These are phyloP conservation scores for Chalciporus piperatus DNA, from an alignment of 768 basidiomycete genomes.

Conservation along the genomic window DNA sequence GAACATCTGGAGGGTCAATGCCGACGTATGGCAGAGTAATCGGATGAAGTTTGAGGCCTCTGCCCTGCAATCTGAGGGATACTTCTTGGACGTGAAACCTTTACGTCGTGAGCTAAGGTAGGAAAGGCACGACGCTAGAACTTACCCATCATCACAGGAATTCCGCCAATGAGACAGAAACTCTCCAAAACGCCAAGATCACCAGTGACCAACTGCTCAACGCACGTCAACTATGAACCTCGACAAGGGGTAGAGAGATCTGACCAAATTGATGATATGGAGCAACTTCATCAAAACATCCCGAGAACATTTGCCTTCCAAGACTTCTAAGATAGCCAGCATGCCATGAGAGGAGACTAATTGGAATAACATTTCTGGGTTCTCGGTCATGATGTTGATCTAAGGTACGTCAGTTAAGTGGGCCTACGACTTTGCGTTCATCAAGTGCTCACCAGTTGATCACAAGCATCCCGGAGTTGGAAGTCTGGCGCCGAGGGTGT, in stretches of 20 bases:
- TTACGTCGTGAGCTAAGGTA: constrained; percentile 3
- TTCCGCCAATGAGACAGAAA: constrained; percentile 93
- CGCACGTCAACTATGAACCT: neutral
- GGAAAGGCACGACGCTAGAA: constrained; percentile 7
- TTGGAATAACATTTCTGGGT: constrained; percentile 83
- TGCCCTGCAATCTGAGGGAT: constrained; percentile 88
- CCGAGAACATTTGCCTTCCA: constrained; percentile 82
- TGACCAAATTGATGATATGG: constrained; percentile 85
- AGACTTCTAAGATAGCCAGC: constrained; percentile 89
- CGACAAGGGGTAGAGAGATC: neutral
- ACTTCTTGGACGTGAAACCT: constrained; percentile 95
- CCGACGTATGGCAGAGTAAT: constrained; percentile 87
- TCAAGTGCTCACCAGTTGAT: constrained; percentile 67
- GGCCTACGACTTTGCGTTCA: neutral
- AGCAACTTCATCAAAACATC: constrained; percentile 85
- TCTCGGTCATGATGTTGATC: constrained; percentile 73
- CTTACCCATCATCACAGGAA: constrained; percentile 91
- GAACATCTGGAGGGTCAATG: constrained; percentile 96
- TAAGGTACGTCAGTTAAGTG: constrained; percentile 29
- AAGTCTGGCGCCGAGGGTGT: constrained; percentile 79
- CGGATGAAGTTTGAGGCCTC: constrained; percentile 96
- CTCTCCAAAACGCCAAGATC: constrained; percentile 90
- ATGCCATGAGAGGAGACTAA: constrained; percentile 92
- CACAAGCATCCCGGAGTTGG: constrained; percentile 79
- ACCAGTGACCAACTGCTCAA: constrained; percentile 52